phyloP scores from a whole-genome alignment of 441 rosid species.

The Arabidopsis hybrid region DNA sequence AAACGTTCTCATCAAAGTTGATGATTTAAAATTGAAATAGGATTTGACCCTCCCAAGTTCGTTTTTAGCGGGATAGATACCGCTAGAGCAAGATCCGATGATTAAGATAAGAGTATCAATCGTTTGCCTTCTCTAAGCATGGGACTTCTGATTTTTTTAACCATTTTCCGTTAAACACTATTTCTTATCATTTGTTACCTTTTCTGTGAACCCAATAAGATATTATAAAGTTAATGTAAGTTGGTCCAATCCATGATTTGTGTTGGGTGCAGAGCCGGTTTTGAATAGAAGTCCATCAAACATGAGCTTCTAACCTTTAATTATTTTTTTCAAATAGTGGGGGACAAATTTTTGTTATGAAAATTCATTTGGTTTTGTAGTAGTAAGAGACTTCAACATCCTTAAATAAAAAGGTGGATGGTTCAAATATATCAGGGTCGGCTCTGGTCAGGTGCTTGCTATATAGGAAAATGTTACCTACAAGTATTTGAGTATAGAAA shows the following conservation, averaged over 20 bases:
- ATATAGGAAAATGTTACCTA: too few relatives aligned
- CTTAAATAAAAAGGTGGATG: too few relatives aligned
- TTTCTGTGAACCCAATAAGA: neutral
- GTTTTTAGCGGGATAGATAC: constrained; percentile 15
- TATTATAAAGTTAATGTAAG: constrained; percentile 6
- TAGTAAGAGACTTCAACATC: too few relatives aligned
- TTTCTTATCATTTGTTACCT: neutral
- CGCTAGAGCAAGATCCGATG: neutral
- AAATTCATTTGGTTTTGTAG: too few relatives aligned
- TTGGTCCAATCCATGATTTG: neutral
- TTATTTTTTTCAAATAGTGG: too few relatives aligned
- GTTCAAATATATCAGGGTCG: too few relatives aligned
- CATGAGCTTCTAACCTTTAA: too few relatives aligned
- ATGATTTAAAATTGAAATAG: constrained; percentile 6
- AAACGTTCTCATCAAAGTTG: neutral
- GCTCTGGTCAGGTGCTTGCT: neutral
- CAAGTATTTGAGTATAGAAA: neutral
- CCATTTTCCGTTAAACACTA: neutral
- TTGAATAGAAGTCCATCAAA: too few relatives aligned
- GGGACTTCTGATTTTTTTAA: neutral
- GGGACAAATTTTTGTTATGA: too few relatives aligned
- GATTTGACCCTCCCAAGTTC: constrained; percentile 3
- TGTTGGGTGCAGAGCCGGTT: neutral
- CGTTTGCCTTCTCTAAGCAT: constrained; percentile 38
- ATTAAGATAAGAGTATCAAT: constrained; percentile 6